Evolutionary conservation across 371 early-diverging fungal species (phyloP), one percentile per base, ranked within the genome.

Genomic region (Entomophthora muscae): DNA sequence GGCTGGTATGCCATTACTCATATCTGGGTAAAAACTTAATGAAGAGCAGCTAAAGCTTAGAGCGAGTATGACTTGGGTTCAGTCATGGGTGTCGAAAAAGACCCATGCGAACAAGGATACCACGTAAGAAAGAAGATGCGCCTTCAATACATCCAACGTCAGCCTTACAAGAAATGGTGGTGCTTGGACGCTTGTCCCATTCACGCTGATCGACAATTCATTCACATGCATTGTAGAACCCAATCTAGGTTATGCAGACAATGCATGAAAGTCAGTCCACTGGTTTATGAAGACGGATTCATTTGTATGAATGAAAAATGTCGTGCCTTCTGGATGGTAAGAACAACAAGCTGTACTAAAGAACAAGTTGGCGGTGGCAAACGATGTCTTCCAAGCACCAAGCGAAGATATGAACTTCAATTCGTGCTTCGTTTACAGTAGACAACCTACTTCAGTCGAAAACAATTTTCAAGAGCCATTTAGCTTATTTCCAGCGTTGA

Each of bases 1-100:
- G 56, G 56, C 7, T 55, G 56, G 56, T 55, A 24, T 21, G 21
- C 24, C 56, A 55, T 55, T 21, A 55, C 56, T 22, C 56, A 55
- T 21, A 5, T 27, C 22, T 55, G 56, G 56, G 56, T 55, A 42
- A 42, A 17, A 10, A 42, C 42, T 10, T 5, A 55, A 27, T 55
- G 7, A n/a, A n/a, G 56, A 55, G 56, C 24, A 3, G 5, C 56
- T 27, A 55, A 27, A 10, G 5, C 7, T 5, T 23, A 22, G 56
- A 55, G 22, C 24, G 56, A 55, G 21, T 55, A 55, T 21, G 22
- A 42, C 42, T 42, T 42, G 17, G 42, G 42, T 10, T 42, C 17
- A 42, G 17, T 17, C 17, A 42, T 10, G 42, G 42, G 42, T 42
- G 42, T 10, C n/a, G n/a, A n/a, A n/a, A n/a, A n/a, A n/a, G n/a